phyloP scores from a whole-genome alignment of 257 asterid genomes.

The Catharanthus roseus region DNA sequence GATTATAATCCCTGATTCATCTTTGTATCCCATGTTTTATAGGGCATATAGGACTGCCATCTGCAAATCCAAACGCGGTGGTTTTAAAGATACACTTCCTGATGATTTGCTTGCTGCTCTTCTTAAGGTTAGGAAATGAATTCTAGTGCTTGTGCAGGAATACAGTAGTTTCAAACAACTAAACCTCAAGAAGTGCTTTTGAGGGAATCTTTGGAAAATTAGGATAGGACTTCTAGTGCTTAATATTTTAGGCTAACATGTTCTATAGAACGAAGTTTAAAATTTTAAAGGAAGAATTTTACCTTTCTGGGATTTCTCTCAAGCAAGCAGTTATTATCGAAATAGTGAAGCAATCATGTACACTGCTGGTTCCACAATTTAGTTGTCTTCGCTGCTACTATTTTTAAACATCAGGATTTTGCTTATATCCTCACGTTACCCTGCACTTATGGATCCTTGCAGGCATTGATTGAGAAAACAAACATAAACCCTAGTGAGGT shows the following conservation, averaged over 20 bases:
- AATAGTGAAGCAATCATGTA: too few species aligned
- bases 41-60: slow-evolving; percentile 85
- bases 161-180: neutral
- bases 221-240: neutral
- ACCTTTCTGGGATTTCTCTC: neutral
- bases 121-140: slow-evolving; percentile 48
- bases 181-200: neutral
- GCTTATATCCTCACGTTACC: neutral
- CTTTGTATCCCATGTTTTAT: slow-evolving; percentile 12
- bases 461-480: slow-evolving; percentile 77
- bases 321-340: neutral
- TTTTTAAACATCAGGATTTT: neutral
- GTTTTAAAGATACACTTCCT: slow-evolving; percentile 83
- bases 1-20: neutral
- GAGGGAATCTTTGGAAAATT: neutral
- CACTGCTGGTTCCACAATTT: neutral
- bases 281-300: neutral
- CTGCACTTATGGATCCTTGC: slow-evolving; percentile 7
- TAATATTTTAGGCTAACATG: neutral
- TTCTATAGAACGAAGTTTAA: neutral
- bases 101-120: slow-evolving; percentile 92
- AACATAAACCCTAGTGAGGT: slow-evolving; percentile 69
- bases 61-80: slow-evolving; percentile 81
- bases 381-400: neutral
- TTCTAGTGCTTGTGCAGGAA: neutral